Evolutionary conservation across 2,329 filamentous ascomycete genomes (phyloP), one percentile per base, ranked within the genome.

Genomic region (Mollisiaceae sp.): DNA sequence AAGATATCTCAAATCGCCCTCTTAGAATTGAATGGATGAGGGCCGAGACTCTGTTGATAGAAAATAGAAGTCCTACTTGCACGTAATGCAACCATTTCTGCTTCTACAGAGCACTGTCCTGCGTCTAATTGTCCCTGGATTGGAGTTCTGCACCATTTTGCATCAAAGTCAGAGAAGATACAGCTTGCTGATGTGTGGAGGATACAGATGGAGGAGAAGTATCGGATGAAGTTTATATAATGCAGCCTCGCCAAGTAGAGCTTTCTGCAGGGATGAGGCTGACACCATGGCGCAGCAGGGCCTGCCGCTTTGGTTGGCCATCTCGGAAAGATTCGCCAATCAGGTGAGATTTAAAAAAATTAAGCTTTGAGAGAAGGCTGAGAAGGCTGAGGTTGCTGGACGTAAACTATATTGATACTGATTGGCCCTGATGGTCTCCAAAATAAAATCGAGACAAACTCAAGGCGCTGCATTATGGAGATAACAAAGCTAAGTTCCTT

Each of bases 51-150:
- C 27, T 32, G 6, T 6, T 32, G 27, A 32, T 32, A 32, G 27
- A 32, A 32, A 32, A 32, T 32, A 6, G 27, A 32, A 32, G 27
- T 32, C 27, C 27, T 50, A 24, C 50, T 54, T 54, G 18, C 50
- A 54, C 14, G 50, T 54, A 24, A 54, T 54, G 50, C 50, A 54
- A 1, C 50, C 50, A 54, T 54, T 54, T 27, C 22, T 27, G 50
- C 50, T 54, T n/a, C 50, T 27, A 8, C 1, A 27, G 32, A 18
- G 27, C 12, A 54, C 50, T 1, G 11, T 32, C 24, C 50, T 27
- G 14, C 50, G 50, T 18, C 24, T 27, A 6, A 35, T 54, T 8
- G 50, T 54, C 12, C 24, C 50, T 5, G 22, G 12, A 32, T 14
- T 18, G 12, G 22, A 12, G 32, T 35, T 8, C 6, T 32, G 50